Percentiles rank a stretch among this genome's conserved stretches.
These are phyloP conservation scores for Annulohypoxylon moriforme DNA, from an alignment of 495 filamentous ascomycete genomes.

Conservation along the genomic window DNA sequence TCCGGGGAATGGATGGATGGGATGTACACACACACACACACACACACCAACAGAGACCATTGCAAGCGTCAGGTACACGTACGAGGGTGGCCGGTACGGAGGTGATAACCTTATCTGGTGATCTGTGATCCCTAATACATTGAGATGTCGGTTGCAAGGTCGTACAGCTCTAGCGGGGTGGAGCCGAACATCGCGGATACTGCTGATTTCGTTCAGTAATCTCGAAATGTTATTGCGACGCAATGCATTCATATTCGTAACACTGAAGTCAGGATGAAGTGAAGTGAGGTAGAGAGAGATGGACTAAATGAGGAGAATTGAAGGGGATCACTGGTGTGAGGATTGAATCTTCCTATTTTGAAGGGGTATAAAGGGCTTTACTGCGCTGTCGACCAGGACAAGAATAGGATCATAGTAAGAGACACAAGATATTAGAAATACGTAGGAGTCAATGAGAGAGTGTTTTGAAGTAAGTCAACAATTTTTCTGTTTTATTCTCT, in stretches of 20 bases:
- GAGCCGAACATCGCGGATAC: slow-evolving; percentile 9
- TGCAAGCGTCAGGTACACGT: background rate
- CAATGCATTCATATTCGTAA: background rate
- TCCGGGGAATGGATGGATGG: too few relatives aligned
- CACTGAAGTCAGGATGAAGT: background rate
- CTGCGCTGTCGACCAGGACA: background rate
- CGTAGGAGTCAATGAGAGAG: background rate
- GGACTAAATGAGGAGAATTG: background rate
- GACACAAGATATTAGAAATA: background rate
- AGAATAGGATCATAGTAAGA: background rate
- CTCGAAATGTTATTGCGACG: background rate
- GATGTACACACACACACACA: background rate
- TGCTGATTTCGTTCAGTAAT: too few relatives aligned
- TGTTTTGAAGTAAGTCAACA: slow-evolving; percentile 4
- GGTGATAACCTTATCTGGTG: slow-evolving; percentile 3
- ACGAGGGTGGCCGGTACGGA: background rate
- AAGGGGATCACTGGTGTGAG: background rate
- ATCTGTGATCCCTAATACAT: slow-evolving; percentile 11
- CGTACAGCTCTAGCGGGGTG: background rate
- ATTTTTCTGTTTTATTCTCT: background rate
- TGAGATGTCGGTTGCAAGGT: background rate
- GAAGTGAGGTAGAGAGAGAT: background rate
- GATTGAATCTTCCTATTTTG: background rate
- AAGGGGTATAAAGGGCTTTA: background rate
- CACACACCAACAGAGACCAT: slow-evolving; percentile 1